Percentiles rank a stretch among this genome's conserved stretches.
These are phyloP conservation scores for Umbelopsis sp. DNA, from an alignment of 192 early-diverging fungal species.

Conservation along the genomic window DNA sequence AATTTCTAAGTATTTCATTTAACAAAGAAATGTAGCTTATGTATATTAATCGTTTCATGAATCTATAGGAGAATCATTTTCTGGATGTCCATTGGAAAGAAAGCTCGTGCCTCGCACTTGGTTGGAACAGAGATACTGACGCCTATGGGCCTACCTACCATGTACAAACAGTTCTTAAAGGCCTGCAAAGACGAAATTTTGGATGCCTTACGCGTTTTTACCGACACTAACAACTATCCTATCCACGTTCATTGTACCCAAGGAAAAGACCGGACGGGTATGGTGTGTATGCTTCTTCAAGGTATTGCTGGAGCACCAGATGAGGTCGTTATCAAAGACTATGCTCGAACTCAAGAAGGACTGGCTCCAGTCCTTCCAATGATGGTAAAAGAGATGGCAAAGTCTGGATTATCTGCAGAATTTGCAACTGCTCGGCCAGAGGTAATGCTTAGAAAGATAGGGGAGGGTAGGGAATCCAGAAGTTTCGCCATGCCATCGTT, in stretches of 20 bases:
- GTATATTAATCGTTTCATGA: neutral
- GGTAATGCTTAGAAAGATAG: slow-evolving; percentile 33
- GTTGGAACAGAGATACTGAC: slow-evolving; percentile 23
- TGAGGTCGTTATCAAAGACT: slow-evolving; percentile 57
- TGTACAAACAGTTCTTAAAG: slow-evolving; percentile 51
- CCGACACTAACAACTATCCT: slow-evolving; percentile 54
- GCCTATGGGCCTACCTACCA: slow-evolving; percentile 48
- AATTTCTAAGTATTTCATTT: too few species aligned
- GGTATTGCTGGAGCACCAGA: slow-evolving; percentile 56
- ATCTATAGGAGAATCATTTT: slow-evolving; percentile 10
- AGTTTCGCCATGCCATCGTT: too few species aligned
- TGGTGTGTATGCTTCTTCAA: slow-evolving; percentile 56
- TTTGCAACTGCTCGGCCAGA: slow-evolving; percentile 53
- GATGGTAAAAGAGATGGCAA: slow-evolving; percentile 55
- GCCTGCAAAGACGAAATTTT: slow-evolving; percentile 52
- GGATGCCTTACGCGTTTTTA: slow-evolving; percentile 51
- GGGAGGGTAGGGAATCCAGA: too few species aligned
- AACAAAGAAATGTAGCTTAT: neutral
- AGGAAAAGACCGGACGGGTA: slow-evolving; percentile 70
- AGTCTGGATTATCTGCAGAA: slow-evolving; percentile 48
- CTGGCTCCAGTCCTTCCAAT: slow-evolving; percentile 43
- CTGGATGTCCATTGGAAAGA: neutral
- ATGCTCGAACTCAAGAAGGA: slow-evolving; percentile 48
- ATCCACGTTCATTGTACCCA: slow-evolving; percentile 69
- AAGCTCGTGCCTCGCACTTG: slow-evolving; percentile 12